Conservation (phyloP, 2,329 filamentous ascomycete species). For the Cytospora schulzeri region DNA sequence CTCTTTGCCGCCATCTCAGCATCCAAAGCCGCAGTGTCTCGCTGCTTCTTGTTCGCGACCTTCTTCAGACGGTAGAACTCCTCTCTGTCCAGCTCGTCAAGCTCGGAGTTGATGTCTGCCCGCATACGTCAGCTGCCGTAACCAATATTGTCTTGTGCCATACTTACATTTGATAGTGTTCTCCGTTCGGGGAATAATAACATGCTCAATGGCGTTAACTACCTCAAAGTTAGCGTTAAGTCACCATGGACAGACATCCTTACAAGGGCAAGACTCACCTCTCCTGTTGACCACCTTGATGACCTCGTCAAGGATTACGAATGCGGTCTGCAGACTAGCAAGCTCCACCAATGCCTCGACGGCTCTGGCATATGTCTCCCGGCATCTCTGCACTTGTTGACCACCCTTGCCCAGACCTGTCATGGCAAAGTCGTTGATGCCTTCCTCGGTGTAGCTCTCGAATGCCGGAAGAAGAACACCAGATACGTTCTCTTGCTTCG, state of each 20-base stretch:
- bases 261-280: slow-evolving; percentile 55
- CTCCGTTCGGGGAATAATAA: slow-evolving; percentile 96
- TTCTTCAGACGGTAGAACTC: slow-evolving; percentile 99
- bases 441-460: slow-evolving; percentile 86
- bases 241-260: background rate
- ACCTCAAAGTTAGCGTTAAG: slow-evolving; percentile 37
- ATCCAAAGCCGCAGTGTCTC: slow-evolving; percentile 71
- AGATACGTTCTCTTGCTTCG: slow-evolving; percentile 97
- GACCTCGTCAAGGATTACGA: slow-evolving; percentile 96
- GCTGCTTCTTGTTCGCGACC: slow-evolving; percentile 81
- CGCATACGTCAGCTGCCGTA: slow-evolving; percentile 11
- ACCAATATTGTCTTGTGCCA: background rate
- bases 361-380: slow-evolving; percentile 93
- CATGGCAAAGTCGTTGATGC: slow-evolving; percentile 92
- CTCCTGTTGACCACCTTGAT: slow-evolving; percentile 98
- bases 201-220: slow-evolving; percentile 95
- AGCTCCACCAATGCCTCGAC: slow-evolving; percentile 96
- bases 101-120: slow-evolving; percentile 91
- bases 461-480: slow-evolving; percentile 93
- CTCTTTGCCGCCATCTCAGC: slow-evolving; percentile 76
- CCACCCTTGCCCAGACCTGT: slow-evolving; percentile 96
- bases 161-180: slow-evolving; percentile 95
- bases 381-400: slow-evolving; percentile 91
- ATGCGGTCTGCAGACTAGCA: slow-evolving; percentile 94
- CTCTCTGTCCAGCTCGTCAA: slow-evolving; percentile 95